Evolutionary conservation across 306 rosid species (phyloP).

Genomic region (Begonia masoniana): DNA sequence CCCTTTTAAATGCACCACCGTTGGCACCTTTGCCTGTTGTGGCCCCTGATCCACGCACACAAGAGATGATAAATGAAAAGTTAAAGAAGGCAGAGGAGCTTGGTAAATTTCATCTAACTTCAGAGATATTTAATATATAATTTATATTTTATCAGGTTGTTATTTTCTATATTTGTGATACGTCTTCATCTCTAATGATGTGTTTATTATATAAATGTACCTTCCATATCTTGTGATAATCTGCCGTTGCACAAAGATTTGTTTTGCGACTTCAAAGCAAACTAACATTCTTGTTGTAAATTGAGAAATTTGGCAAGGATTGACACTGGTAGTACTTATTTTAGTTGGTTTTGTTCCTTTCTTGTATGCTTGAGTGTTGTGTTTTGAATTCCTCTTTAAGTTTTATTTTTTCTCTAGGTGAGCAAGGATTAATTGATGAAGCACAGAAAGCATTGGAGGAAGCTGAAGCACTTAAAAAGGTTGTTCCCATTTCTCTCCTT

Average conservation of each 20-base stretch:
- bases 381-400: not conserved
- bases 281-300: too few relatives aligned
- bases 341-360: not conserved
- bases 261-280: too few relatives aligned
- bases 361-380: not conserved
- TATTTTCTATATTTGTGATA: too few relatives aligned
- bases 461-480: slow-evolving; percentile 99
- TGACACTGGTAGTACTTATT: too few relatives aligned
- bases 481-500: slow-evolving; percentile 18
- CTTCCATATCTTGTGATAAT: too few relatives aligned
- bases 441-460: slow-evolving; percentile 99
- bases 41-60: slow-evolving; percentile 82
- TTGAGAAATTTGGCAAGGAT: too few relatives aligned
- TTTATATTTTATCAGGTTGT: too few relatives aligned
- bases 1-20: slow-evolving; percentile 82
- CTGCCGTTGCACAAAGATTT: too few relatives aligned
- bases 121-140: too few relatives aligned
- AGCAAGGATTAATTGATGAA: slow-evolving; percentile 97
- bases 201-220: too few relatives aligned
- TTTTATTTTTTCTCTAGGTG: slow-evolving; percentile 47
- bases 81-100: slow-evolving; percentile 97
- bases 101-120: slow-evolving; percentile 32
- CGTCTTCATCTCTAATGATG: too few relatives aligned
- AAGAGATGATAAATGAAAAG: slow-evolving; percentile 98
- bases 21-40: slow-evolving; percentile 72